Percentiles rank a stretch among this genome's conserved stretches.
Conservation (phyloP, 768 basidiomycete species). For the Boletus reticuloceps region DNA sequence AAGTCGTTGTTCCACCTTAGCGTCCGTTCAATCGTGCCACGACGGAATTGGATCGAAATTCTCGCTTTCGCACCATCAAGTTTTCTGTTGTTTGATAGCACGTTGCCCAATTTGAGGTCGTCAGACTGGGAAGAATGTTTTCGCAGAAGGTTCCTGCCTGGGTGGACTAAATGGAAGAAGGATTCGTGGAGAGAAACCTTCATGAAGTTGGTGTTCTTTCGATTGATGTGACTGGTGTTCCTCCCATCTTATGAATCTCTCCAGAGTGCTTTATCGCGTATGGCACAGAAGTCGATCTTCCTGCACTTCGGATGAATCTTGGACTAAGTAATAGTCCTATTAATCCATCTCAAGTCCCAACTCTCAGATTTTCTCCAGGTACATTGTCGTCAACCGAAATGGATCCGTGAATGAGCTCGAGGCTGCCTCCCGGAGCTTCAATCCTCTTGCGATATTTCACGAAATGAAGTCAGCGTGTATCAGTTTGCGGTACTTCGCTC, state of each 20-base stretch:
- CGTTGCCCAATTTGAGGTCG: constrained; percentile 63
- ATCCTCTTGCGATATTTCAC: constrained; percentile 65
- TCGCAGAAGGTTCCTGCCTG: constrained; percentile 65
- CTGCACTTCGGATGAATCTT: constrained; percentile 79
- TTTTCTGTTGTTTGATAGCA: constrained; percentile 66
- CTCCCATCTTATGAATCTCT: constrained; percentile 9
- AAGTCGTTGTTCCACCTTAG: constrained; percentile 55
- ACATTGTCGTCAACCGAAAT: constrained; percentile 72
- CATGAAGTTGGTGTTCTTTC: constrained; percentile 49
- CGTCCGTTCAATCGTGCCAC: constrained; percentile 60
- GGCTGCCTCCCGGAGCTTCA: constrained; percentile 63
- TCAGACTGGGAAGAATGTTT: constrained; percentile 78
- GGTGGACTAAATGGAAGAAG: constrained; percentile 72
- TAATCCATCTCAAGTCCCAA: not conserved
- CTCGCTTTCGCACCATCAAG: constrained; percentile 57
- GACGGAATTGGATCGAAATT: constrained; percentile 80
- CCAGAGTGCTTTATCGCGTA: constrained; percentile 58
- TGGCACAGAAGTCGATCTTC: constrained; percentile 66
- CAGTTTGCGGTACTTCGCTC: not conserved
- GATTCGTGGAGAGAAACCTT: constrained; percentile 67
- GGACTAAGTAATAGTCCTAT: constrained; percentile 62
- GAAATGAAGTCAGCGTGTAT: constrained; percentile 62
- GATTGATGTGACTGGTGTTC: not conserved
- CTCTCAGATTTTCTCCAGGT: constrained; percentile 39
- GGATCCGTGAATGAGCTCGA: constrained; percentile 73